phyloP scores from a whole-genome alignment of 139 green algal species.

The Tetraselmis chui region DNA sequence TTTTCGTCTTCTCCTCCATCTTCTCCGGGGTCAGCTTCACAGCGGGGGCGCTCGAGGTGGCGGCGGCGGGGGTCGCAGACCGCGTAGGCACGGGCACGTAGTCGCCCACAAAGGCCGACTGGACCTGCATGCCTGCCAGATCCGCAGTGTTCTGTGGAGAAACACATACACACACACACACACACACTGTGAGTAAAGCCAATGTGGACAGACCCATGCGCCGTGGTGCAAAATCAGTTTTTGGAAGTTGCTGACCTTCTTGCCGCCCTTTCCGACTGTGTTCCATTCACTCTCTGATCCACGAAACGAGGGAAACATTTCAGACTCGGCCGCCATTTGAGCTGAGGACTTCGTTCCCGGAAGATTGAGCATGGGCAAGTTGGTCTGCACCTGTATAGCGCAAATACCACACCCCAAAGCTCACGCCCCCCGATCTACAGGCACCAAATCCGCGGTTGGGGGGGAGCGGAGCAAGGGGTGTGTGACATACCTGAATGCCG shows the following conservation, averaged over 20 bases:
- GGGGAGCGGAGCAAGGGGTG: too few relatives aligned
- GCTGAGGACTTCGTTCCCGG: not conserved
- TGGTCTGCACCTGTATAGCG: not conserved
- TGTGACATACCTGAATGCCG: not conserved
- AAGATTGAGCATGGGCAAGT: not conserved
- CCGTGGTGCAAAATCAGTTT: not conserved
- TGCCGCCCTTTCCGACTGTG: not conserved
- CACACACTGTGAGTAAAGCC: not conserved
- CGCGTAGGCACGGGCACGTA: slow-evolving; percentile 22
- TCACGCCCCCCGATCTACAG: too few relatives aligned
- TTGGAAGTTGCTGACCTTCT: slow-evolving; percentile 3
- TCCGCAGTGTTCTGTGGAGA: not conserved
- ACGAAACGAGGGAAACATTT: slow-evolving; percentile 32
- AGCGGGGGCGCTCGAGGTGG: not conserved
- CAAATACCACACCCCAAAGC: too few relatives aligned
- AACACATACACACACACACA: not conserved
- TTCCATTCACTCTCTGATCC: not conserved
- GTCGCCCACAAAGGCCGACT: slow-evolving; percentile 40
- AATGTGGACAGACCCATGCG: too few relatives aligned
- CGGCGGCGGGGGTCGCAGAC: not conserved
- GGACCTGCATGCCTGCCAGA: not conserved
- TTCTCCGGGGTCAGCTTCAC: slow-evolving; percentile 34
- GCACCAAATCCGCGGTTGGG: not conserved
- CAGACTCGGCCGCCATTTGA: not conserved
- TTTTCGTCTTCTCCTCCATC: slow-evolving; percentile 25